A percentile compares a stretch with the other conserved stretches of the same genome.
These are phyloP conservation scores for Cyclostephanos tholiformis DNA, from an alignment of 108 stramenopile genomes.

Conservation along the genomic window DNA sequence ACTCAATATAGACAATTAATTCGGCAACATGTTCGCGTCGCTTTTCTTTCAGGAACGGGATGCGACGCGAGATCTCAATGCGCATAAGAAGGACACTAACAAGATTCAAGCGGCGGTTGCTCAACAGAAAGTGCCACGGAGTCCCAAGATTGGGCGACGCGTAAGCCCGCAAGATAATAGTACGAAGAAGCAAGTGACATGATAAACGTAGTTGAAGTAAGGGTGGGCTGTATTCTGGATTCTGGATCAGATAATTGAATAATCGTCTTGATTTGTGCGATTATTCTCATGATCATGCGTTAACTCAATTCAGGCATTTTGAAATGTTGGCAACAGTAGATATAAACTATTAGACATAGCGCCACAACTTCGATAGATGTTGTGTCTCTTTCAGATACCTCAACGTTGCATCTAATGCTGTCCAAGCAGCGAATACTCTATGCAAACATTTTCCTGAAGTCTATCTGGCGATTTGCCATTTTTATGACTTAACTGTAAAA, in stretches of 20 bases:
- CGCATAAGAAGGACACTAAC: slow-evolving; percentile 15
- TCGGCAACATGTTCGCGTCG: slow-evolving; percentile 38
- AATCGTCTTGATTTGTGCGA: background rate
- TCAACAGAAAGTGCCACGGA: slow-evolving; percentile 7
- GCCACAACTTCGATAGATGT: no score
- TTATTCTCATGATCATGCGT: background rate
- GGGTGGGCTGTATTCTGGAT: slow-evolving; percentile 23
- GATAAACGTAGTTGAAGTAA: slow-evolving; percentile 28
- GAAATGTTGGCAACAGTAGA: no score
- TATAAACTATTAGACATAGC: no score
- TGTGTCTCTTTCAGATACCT: no score
- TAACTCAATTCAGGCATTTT: no score
- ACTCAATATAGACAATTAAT: background rate
- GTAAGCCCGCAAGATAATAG: slow-evolving; percentile 8
- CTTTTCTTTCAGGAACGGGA: slow-evolving; percentile 46
- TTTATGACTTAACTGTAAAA: no score
- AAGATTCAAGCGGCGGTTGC: slow-evolving; percentile 6
- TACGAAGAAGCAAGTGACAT: slow-evolving; percentile 21
- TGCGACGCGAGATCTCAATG: slow-evolving; percentile 29
- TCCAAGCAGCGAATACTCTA: no score
- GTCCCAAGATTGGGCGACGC: slow-evolving; percentile 24
- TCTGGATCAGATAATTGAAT: background rate
- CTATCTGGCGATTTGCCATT: no score
- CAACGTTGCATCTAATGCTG: no score
- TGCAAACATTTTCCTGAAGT: no score